phyloP scores from a whole-genome alignment of 2,329 filamentous ascomycete genomes.

The Lachnellula cervina region DNA sequence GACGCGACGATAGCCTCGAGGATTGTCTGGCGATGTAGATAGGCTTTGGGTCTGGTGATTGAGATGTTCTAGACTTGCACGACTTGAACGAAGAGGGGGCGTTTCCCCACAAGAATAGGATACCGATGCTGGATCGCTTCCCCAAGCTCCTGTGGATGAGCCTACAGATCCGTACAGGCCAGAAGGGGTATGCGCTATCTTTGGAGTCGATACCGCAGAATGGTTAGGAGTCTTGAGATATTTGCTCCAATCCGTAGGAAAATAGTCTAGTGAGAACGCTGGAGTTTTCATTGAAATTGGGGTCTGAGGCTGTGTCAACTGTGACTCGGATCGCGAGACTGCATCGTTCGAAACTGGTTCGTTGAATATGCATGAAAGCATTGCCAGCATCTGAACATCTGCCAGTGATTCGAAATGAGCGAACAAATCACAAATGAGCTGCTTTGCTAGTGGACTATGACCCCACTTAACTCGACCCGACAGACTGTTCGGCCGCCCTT shows the following conservation, averaged over 20 bases:
- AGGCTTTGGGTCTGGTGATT: slow-evolving; percentile 46
- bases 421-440: slow-evolving; percentile 59
- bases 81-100: slow-evolving; percentile 46
- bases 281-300: slow-evolving; percentile 62
- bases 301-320: slow-evolving; percentile 54
- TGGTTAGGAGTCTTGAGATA: slow-evolving; percentile 48
- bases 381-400: slow-evolving; percentile 66
- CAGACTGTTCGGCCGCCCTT: slow-evolving; percentile 31
- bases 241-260: slow-evolving; percentile 54
- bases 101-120: slow-evolving; percentile 61
- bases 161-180: slow-evolving; percentile 50
- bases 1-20: slow-evolving; percentile 44
- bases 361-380: slow-evolving; percentile 66
- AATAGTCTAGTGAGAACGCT: slow-evolving; percentile 63
- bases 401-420: slow-evolving; percentile 56
- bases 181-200: slow-evolving; percentile 51
- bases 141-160: slow-evolving; percentile 51
- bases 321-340: slow-evolving; percentile 53
- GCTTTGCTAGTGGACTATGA: slow-evolving; percentile 56
- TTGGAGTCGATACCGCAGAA: slow-evolving; percentile 53
- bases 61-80: slow-evolving; percentile 42
- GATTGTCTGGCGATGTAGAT: slow-evolving; percentile 55
- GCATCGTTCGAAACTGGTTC: slow-evolving; percentile 52
- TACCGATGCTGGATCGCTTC: slow-evolving; percentile 49
- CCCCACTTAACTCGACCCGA: slow-evolving; percentile 65